A percentile compares a stretch with the other conserved stretches of the same genome.
Conservation (phyloP, 2,329 filamentous ascomycete genomes). For the Lasiodiplodia gonubiensis region DNA sequence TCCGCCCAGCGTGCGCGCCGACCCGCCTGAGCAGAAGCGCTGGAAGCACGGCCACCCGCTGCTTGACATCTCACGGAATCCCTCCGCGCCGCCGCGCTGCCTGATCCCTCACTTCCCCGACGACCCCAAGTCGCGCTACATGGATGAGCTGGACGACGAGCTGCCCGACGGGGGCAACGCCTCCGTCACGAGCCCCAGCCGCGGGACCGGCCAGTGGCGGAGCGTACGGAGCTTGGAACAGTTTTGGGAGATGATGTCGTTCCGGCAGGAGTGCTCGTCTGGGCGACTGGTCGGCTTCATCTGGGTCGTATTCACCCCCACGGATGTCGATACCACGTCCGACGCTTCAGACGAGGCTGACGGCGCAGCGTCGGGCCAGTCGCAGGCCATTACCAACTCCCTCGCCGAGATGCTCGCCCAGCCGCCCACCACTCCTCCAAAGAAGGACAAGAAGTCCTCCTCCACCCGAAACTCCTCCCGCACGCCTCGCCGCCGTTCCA, state of each 20-base stretch:
- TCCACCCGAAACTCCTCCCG: neutral
- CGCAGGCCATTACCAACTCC: constrained; percentile 19
- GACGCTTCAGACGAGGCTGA: neutral
- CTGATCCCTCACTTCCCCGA: constrained; percentile 91
- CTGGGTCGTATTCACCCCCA: constrained; percentile 83
- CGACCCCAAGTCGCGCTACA: constrained; percentile 89
- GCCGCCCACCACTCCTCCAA: neutral
- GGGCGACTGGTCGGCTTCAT: constrained; percentile 92
- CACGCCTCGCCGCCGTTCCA: neutral
- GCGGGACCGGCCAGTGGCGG: constrained; percentile 75
- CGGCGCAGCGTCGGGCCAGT: constrained; percentile 30
- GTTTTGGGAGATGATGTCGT: constrained; percentile 99
- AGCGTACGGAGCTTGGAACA: constrained; percentile 83
- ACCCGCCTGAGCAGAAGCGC: constrained; percentile 45
- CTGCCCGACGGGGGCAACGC: constrained; percentile 50
- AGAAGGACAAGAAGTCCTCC: neutral
- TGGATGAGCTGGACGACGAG: constrained; percentile 88
- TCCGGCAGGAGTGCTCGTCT: constrained; percentile 91
- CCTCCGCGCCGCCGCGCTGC: constrained; percentile 76
- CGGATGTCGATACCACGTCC: constrained; percentile 41
- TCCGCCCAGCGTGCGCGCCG: constrained; percentile 58
- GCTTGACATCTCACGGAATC: constrained; percentile 72
- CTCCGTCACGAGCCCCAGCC: constrained; percentile 40
- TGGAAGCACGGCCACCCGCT: constrained; percentile 72
- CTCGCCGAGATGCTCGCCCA: constrained; percentile 32